Conservation (phyloP, 805 yeast genomes). For the Saccharomycodes ludwigii region DNA sequence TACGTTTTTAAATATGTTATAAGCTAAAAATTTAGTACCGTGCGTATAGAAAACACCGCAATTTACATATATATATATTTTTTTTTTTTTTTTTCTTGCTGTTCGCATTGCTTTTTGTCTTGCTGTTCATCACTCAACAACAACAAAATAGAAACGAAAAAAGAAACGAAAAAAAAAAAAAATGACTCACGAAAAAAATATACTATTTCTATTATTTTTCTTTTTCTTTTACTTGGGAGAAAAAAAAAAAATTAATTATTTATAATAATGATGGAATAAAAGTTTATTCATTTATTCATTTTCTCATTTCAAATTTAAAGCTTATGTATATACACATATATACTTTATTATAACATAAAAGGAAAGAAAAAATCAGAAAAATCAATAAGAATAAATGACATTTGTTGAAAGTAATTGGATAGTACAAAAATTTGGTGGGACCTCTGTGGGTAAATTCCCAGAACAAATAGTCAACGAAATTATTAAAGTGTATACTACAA, state of each 20-base stretch:
- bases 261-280: too few relatives aligned
- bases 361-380: constrained; percentile 2
- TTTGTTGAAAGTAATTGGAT: constrained; percentile 38
- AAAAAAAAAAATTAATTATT: background rate
- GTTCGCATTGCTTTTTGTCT: too few relatives aligned
- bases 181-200: too few relatives aligned
- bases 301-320: background rate
- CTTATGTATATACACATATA: background rate
- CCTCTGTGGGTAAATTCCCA: constrained; percentile 92
- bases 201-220: background rate
- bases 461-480: constrained; percentile 75
- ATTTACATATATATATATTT: too few relatives aligned
- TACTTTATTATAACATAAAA: background rate
- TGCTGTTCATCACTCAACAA: too few relatives aligned
- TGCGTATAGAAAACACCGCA: too few relatives aligned
- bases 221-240: background rate
- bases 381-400: constrained; percentile 5
- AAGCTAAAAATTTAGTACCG: too few relatives aligned
- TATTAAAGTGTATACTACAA: constrained; percentile 46
- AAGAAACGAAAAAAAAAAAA: too few relatives aligned
- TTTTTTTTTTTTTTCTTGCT: too few relatives aligned
- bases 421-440: constrained; percentile 95
- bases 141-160: too few relatives aligned
- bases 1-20: too few relatives aligned
- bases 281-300: background rate